These are phyloP conservation scores for Azolla pinnata DNA, from an alignment of 75 land plant species.

Conservation along the genomic window DNA sequence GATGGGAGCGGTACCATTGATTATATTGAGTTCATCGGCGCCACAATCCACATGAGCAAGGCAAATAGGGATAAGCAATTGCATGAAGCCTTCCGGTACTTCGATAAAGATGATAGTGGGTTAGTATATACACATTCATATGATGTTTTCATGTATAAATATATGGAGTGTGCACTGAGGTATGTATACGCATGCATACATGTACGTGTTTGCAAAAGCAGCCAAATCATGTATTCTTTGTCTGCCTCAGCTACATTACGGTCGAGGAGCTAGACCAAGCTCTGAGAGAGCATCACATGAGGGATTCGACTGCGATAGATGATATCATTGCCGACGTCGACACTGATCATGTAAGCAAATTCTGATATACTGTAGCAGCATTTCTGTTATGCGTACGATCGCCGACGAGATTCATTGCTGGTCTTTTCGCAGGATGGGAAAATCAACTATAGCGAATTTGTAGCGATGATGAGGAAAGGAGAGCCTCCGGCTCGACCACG, in stretches of 20 bases:
- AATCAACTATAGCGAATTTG: slow-evolving; percentile 20
- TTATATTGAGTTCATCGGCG: too few species aligned
- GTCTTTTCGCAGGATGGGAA: slow-evolving; percentile 6
- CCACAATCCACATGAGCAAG: too few species aligned
- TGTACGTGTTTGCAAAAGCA: not conserved
- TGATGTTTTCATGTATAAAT: not conserved
- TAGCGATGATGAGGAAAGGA: slow-evolving; percentile 22
- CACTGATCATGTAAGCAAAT: slow-evolving; percentile 30
- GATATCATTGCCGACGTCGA: slow-evolving; percentile 42
- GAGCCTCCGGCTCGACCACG: too few species aligned
- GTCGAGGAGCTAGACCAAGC: slow-evolving; percentile 38
- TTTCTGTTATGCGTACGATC: not conserved
- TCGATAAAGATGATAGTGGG: too few species aligned
- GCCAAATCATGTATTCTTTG: not conserved
- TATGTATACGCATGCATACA: not conserved
- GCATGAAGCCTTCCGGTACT: too few species aligned
- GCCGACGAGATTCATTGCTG: not conserved
- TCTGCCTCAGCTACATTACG: slow-evolving; percentile 26
- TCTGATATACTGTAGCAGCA: not conserved
- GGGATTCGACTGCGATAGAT: slow-evolving; percentile 31
- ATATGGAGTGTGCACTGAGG: not conserved
- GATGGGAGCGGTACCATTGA: too few species aligned
- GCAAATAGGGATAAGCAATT: too few species aligned
- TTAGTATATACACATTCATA: not conserved
- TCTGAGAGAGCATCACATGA: slow-evolving; percentile 36